phyloP scores from a whole-genome alignment of 805 yeast species.

The Vanderwaltozyma polyspora region DNA sequence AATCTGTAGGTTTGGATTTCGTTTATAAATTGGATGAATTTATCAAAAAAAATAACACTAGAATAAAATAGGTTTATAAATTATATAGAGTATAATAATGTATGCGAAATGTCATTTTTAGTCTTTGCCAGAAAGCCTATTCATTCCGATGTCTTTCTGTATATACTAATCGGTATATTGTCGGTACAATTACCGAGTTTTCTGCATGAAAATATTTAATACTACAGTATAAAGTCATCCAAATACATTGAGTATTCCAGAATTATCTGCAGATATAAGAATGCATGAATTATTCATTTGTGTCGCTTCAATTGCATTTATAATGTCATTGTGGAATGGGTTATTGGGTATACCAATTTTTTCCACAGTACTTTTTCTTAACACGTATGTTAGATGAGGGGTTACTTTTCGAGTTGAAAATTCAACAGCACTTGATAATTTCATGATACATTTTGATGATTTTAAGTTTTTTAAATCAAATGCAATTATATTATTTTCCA shows the following conservation, averaged over 20 bases:
- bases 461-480: conserved; percentile 9
- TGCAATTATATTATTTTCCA: conserved; percentile 10
- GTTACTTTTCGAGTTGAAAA: conserved; percentile 13
- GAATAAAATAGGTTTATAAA: not conserved
- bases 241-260: conserved; percentile 2
- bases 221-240: not conserved
- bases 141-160: too few relatives aligned
- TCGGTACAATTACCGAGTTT: not conserved
- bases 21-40: conserved; percentile 50
- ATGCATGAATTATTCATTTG: not conserved
- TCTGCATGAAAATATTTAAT: not conserved
- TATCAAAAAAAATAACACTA: conserved; percentile 14
- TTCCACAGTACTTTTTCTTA: conserved; percentile 3
- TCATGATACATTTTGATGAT: conserved; percentile 6
- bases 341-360: not conserved
- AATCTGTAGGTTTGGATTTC: conserved; percentile 58
- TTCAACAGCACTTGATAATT: too few relatives aligned
- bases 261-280: conserved; percentile 2
- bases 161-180: too few relatives aligned
- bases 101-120: too few relatives aligned
- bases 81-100: too few relatives aligned
- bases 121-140: too few relatives aligned
- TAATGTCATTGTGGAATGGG: not conserved
- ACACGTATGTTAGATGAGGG: conserved; percentile 11
- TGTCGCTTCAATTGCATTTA: not conserved